These are phyloP conservation scores for Musa beccarii DNA, from an alignment of 176 grass and related monocot genomes.

Conservation along the genomic window DNA sequence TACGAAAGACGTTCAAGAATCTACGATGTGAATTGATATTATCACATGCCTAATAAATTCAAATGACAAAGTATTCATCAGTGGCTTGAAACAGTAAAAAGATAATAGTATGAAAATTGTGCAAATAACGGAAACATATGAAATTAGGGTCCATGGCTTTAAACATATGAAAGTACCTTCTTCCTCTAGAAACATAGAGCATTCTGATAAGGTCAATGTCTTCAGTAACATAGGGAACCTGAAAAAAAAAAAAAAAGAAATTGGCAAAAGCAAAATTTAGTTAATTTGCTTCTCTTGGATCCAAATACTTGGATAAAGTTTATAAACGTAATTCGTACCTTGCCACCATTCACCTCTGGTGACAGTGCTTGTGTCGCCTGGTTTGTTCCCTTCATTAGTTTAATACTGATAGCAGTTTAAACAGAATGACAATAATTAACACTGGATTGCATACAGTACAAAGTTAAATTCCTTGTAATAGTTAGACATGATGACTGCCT, in stretches of 20 bases:
- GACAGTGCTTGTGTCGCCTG: slow-evolving; percentile 40
- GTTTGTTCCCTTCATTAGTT: slow-evolving; percentile 22
- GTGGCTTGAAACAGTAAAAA: too few relatives aligned
- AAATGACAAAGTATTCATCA: too few relatives aligned
- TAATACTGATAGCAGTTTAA: slow-evolving; percentile 32
- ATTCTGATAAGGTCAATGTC: neutral
- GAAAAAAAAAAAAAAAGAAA: neutral
- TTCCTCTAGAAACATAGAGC: too few relatives aligned
- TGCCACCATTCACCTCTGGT: slow-evolving; percentile 97
- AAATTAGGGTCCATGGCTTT: too few relatives aligned
- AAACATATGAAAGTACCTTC: too few relatives aligned
- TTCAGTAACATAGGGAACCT: slow-evolving; percentile 4
- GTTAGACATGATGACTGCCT: neutral
- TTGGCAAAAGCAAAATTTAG: neutral
- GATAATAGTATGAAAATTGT: too few relatives aligned
- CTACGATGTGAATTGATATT: too few relatives aligned
- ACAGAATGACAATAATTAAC: neutral
- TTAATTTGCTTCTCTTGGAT: neutral
- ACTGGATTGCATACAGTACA: slow-evolving; percentile 1
- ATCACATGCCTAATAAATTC: too few relatives aligned
- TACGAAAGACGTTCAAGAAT: too few relatives aligned
- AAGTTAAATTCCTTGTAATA: slow-evolving; percentile 22
- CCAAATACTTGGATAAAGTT: neutral
- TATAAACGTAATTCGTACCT: slow-evolving; percentile 40
- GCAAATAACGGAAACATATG: too few relatives aligned